Conservation (phyloP, 139 green algal species). For the Closterium sp. region DNA sequence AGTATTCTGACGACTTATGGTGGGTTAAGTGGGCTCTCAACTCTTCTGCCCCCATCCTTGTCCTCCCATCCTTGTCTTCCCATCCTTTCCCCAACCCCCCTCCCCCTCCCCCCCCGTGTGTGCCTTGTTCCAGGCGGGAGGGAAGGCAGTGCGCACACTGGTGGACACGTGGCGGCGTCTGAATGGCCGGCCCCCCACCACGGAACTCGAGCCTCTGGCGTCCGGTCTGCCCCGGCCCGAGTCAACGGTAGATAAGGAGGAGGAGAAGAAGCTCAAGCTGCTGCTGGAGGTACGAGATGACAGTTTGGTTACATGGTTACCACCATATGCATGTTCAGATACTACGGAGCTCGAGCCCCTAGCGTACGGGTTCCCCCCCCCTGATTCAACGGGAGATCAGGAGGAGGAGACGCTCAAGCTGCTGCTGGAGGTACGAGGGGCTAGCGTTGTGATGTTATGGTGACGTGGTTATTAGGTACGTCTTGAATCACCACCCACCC, state of each 20-base stretch:
- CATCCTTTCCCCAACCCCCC: too few species aligned
- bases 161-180: conserved; percentile 29
- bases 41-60: not conserved
- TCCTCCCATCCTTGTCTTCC: not conserved
- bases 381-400: not conserved
- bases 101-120: not conserved
- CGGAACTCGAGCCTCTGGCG: not conserved
- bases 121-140: not conserved
- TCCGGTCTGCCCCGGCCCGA: conserved; percentile 3
- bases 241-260: conserved; percentile 10
- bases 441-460: too few species aligned
- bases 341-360: conserved; percentile 4
- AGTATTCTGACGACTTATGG: too few species aligned
- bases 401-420: conserved; percentile 36
- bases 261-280: conserved; percentile 39
- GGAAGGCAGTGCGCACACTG: conserved; percentile 5
- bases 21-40: too few species aligned
- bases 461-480: not conserved
- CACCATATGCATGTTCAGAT: too few species aligned
- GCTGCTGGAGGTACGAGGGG: conserved; percentile 7
- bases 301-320: too few species aligned
- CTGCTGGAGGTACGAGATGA: conserved; percentile 15
- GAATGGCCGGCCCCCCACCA: conserved; percentile 2
- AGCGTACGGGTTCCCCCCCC: not conserved
- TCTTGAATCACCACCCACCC: not conserved